Percentiles rank a stretch among this genome's conserved stretches.
phyloP scores from a whole-genome alignment of 106 monocot genomes.

The Iris macrosiphon region DNA sequence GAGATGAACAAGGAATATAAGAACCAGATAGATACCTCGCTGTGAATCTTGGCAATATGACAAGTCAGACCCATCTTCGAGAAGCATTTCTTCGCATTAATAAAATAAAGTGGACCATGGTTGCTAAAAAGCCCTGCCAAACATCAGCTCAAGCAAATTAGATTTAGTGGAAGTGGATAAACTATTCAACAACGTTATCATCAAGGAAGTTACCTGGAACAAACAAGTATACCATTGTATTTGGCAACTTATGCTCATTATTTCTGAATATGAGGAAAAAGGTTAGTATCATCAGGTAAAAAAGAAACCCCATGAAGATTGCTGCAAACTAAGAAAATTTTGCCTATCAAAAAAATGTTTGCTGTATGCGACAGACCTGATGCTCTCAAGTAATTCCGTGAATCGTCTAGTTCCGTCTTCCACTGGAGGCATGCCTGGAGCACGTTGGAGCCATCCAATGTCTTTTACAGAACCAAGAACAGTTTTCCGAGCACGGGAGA shows the following conservation, averaged over 20 bases:
- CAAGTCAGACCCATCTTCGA: conserved; percentile 96
- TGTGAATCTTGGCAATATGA: conserved; percentile 96
- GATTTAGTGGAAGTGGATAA: not conserved
- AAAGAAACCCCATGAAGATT: too few species aligned
- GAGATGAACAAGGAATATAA: not conserved
- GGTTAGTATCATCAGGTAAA: not conserved
- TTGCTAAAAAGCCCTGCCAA: conserved; percentile 93
- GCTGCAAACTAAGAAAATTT: too few species aligned
- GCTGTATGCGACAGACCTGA: conserved; percentile 74
- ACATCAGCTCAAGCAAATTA: not conserved
- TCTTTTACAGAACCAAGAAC: conserved; percentile 84
- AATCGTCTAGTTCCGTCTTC: conserved; percentile 80
- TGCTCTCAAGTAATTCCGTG: conserved; percentile 53
- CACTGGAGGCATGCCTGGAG: conserved; percentile 54
- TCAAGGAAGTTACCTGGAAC: conserved; percentile 68
- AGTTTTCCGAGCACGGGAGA: conserved; percentile 73
- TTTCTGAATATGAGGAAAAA: conserved; percentile 38
- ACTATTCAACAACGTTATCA: not conserved
- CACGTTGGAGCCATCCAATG: conserved; percentile 88
- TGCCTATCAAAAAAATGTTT: too few species aligned
- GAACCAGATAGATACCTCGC: conserved; percentile 51
- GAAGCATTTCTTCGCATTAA: conserved; percentile 80
- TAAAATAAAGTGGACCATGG: conserved; percentile 90
- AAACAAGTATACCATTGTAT: conserved; percentile 86
- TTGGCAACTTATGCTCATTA: conserved; percentile 76